Evolutionary conservation across 1,284 basidiomycete genomes (phyloP).

Genomic region (Leccinum pallidistipes): DNA sequence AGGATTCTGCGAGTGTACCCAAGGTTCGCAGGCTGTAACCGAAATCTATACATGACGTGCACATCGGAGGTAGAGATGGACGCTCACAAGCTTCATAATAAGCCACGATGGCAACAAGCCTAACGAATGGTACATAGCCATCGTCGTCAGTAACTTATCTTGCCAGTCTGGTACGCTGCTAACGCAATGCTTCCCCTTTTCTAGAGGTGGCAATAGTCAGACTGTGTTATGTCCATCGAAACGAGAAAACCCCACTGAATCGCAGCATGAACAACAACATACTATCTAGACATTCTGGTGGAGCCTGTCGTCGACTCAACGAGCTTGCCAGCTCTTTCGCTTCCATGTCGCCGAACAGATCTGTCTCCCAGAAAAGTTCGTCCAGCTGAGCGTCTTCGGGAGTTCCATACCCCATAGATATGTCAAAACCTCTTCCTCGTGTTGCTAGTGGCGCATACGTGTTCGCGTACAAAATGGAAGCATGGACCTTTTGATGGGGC

Average conservation of each 20-base stretch:
- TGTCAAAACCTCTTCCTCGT: background rate
- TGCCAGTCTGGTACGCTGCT: slow-evolving; percentile 13
- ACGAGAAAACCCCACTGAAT: background rate
- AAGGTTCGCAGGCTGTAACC: slow-evolving; percentile 11
- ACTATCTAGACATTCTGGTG: background rate
- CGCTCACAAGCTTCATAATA: slow-evolving; percentile 28
- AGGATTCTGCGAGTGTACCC: background rate
- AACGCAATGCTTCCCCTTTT: slow-evolving; percentile 25
- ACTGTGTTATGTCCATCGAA: background rate
- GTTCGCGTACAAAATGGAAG: background rate
- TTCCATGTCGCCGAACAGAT: background rate
- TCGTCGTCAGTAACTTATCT: slow-evolving; percentile 10
- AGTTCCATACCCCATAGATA: background rate
- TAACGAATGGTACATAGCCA: slow-evolving; percentile 13
- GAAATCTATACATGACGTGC: background rate
- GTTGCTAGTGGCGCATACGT: background rate
- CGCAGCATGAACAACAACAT: background rate
- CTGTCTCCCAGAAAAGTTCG: background rate
- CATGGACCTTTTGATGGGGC: background rate
- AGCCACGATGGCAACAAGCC: slow-evolving; percentile 23
- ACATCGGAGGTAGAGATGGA: too few species aligned
- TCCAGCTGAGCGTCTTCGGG: background rate
- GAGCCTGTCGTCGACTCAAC: background rate
- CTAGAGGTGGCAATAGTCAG: slow-evolving; percentile 4
- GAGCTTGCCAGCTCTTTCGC: background rate